Evolutionary conservation across 352 stramenopile genomes (phyloP).

Genomic region (Globisporangium iwayamae): DNA sequence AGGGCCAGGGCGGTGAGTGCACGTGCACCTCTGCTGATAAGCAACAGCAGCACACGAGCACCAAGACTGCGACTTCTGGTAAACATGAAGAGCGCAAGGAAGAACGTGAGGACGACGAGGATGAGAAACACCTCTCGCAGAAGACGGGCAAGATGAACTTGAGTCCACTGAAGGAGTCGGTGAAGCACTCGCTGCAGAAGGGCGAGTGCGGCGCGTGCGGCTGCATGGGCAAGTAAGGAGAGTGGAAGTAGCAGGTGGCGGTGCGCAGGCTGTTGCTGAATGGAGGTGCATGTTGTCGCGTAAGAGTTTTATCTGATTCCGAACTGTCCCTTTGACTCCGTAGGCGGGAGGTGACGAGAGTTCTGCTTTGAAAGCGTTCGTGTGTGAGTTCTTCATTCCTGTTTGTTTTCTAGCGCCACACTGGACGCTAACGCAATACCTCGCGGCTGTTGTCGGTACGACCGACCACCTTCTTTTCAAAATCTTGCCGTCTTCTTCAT

Average conservation of each 20-base stretch:
- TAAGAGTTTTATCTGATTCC: too few species aligned
- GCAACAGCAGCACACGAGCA: not conserved
- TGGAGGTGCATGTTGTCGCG: too few species aligned
- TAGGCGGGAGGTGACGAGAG: too few species aligned
- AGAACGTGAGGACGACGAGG: not conserved
- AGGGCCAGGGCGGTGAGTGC: not conserved
- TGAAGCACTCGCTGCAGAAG: slow-evolving; percentile 8
- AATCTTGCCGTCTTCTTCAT: not conserved
- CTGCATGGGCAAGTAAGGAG: slow-evolving; percentile 7
- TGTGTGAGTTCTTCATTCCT: too few species aligned
- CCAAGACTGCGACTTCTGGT: not conserved
- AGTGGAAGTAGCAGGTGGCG: not conserved
- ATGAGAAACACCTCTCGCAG: not conserved
- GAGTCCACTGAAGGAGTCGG: not conserved
- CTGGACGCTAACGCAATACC: too few species aligned
- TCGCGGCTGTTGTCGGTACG: too few species aligned
- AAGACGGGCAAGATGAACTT: not conserved
- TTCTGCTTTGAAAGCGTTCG: too few species aligned
- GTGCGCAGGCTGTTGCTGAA: too few species aligned
- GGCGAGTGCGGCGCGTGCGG: slow-evolving; percentile 11
- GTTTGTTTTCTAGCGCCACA: too few species aligned
- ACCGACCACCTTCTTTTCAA: not conserved
- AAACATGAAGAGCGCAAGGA: not conserved
- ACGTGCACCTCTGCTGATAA: not conserved
- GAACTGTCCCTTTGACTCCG: too few species aligned